Base-by-base conservation (phyloP, 371 early-diverging fungal species). In the Mucor piriformis region DNA sequence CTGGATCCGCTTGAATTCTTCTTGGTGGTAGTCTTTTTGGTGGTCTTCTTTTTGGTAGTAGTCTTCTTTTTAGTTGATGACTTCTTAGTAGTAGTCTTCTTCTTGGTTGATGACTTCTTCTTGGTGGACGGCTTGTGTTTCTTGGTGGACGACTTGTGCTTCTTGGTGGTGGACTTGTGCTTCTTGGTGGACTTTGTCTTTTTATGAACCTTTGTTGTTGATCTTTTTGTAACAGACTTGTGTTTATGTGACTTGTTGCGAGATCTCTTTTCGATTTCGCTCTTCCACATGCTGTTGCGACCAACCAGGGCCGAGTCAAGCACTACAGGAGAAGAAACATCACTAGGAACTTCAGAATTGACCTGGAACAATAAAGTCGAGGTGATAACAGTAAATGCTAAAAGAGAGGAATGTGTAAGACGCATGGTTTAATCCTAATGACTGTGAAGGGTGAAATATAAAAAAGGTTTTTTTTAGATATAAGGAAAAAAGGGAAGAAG, bases 391-490 rank as follows among this genome's bases (percentile, higher is more conserved):
- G 63, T 47, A 47, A 62, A 59, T 27, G 63, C 54, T n/a, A 67
- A 67, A 63, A 63, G 63, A 63, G 59, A 59, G 63, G 67, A 63
- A 59, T 47, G 67, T 35, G 59, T 55, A 20, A 63, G 47, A 38
- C 67, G 63, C 67, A 67, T 67, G 2, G 48, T 20, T 21, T 15
- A 61, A 57, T 37, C 49, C 50, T 47, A 49, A 21, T 46, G 58
- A 47, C 29, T 27, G 38, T 20, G 16, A 11, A 20, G 27, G 34
- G 32, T 16, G 27, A n/a, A n/a, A 25, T 23, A 34, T 35, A 16
- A 32, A 42, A n/a, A 23, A n/a, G 21, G 32, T 51, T 16, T n/a
- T 32, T 43, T 18, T 18, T 53, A 47, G 18, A 52, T 38, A 49
- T 27, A 54, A 40, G n/a, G 48, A 50, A 44, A 35, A 34, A 35